phyloP scores from a whole-genome alignment of 225 moss, liverwort and hornwort genomes.

The Straminergon stramineum region DNA sequence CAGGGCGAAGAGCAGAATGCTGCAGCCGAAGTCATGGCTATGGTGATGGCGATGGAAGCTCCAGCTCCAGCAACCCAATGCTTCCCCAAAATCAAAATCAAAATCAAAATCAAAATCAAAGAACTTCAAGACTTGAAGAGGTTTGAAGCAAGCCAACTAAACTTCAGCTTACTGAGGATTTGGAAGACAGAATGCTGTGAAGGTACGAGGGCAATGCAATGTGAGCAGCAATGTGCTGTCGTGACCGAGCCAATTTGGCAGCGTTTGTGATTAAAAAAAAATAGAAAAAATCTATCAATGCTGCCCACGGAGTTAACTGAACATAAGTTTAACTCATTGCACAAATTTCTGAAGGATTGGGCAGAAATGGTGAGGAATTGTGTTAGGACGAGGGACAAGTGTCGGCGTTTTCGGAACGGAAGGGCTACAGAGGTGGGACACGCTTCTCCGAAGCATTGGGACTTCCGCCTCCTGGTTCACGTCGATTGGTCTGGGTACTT shows the following conservation, averaged over 20 bases:
- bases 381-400: background rate
- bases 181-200: background rate
- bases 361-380: background rate
- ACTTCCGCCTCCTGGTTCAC: background rate
- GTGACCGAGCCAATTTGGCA: background rate
- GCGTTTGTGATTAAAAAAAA: no score
- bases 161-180: background rate
- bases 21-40: constrained; percentile 33
- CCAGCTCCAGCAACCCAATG: background rate
- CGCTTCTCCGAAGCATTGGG: background rate
- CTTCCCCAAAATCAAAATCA: background rate
- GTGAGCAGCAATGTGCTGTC: background rate
- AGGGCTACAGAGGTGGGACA: background rate
- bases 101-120: background rate
- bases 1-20: constrained; percentile 4
- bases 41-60: background rate
- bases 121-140: background rate
- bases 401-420: background rate
- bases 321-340: background rate
- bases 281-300: background rate
- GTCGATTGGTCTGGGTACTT: background rate
- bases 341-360: background rate
- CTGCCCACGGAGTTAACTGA: no score
- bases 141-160: background rate
- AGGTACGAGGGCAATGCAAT: background rate